Percentiles rank a stretch among this genome's conserved stretches.
Evolutionary conservation across 495 filamentous ascomycete genomes (phyloP).

Genomic region (Neurospora tetrasperma): DNA sequence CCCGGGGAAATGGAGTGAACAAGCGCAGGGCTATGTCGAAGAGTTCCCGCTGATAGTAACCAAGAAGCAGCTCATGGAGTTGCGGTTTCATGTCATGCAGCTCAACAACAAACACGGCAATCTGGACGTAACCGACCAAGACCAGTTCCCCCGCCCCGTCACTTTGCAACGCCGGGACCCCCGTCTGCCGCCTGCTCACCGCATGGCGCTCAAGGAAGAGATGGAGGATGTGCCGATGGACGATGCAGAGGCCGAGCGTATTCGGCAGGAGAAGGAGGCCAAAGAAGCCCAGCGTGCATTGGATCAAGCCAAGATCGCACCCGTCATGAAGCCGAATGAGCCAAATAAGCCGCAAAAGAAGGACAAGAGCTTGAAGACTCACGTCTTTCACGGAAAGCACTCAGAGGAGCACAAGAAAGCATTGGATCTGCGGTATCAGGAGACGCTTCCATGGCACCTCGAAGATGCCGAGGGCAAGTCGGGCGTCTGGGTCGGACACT

Average conservation of each 20-base stretch:
- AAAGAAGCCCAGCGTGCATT: slow-evolving; percentile 72
- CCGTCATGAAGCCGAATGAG: slow-evolving; percentile 41
- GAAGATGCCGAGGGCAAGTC: slow-evolving; percentile 90
- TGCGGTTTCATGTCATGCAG: slow-evolving; percentile 79
- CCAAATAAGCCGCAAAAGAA: slow-evolving; percentile 50
- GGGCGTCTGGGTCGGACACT: slow-evolving; percentile 80
- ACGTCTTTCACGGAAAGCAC: slow-evolving; percentile 38
- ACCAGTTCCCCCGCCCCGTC: slow-evolving; percentile 79
- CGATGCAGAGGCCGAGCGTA: slow-evolving; percentile 64
- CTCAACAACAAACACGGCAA: slow-evolving; percentile 35
- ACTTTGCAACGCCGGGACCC: slow-evolving; percentile 83
- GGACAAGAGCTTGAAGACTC: slow-evolving; percentile 70
- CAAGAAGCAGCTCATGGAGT: slow-evolving; percentile 64
- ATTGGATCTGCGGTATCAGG: slow-evolving; percentile 79
- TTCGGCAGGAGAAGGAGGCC: slow-evolving; percentile 53
- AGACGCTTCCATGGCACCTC: slow-evolving; percentile 89
- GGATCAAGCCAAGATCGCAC: slow-evolving; percentile 82
- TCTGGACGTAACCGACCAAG: slow-evolving; percentile 63
- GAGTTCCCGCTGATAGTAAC: slow-evolving; percentile 73
- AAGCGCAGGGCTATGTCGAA: slow-evolving; percentile 38
- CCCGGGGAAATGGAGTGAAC: slow-evolving; percentile 50
- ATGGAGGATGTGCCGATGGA: slow-evolving; percentile 35
- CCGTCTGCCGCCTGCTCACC: slow-evolving; percentile 50
- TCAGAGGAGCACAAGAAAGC: slow-evolving; percentile 69
- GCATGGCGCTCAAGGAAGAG: slow-evolving; percentile 44